Base-by-base conservation (phyloP, 75 land plant genomes). In the Pseudotsuga menziesii region DNA sequence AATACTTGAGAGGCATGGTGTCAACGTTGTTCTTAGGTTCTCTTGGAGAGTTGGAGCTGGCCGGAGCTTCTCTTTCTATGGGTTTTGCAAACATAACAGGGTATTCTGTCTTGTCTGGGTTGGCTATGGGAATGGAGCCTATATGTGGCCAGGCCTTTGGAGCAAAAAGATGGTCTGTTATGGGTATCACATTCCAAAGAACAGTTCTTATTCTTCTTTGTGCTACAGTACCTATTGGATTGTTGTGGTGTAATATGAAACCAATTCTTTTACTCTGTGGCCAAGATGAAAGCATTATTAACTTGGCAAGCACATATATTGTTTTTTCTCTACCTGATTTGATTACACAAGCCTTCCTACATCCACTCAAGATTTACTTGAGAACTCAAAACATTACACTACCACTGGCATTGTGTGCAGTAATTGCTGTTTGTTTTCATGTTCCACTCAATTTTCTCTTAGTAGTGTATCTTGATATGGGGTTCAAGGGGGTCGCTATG, bases 101-200 rank as follows among this genome's bases (percentile, higher is more conserved):
- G 22, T 86, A 86, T 74, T 86, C 88, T 11, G 86, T 86, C 23
- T 69, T 86, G 9, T 79, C 85, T 8, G 88, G 88, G 14, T 64
- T 86, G 58, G 88, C 88, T 17, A 83, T 86, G 88, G 88, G 88
- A 3, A 86, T 86, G 88, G 88, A 86, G 62, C 88, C 88, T 54
- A 86, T 86, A 25, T 86, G 88, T 63, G 79, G 82, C 66, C 88
- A 86, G 27, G 85, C 88, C 4, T 86, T 75, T 57, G 88, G 88
- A 14, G 88, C 88, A 15, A 76, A 80, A 58, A 66, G 75, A 27
- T 80, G 80, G 78, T 55, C 58, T 23, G 57, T 80, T 32, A 58
- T 86, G 61, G 82, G 82, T 23, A 57, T 80, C 60, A 76, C 86
- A 20, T 80, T 83, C 13, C 88, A 83, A 48, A 63, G 86, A 20